phyloP scores from a whole-genome alignment of 169 alveolate species.

The Eimeria praecox region DNA sequence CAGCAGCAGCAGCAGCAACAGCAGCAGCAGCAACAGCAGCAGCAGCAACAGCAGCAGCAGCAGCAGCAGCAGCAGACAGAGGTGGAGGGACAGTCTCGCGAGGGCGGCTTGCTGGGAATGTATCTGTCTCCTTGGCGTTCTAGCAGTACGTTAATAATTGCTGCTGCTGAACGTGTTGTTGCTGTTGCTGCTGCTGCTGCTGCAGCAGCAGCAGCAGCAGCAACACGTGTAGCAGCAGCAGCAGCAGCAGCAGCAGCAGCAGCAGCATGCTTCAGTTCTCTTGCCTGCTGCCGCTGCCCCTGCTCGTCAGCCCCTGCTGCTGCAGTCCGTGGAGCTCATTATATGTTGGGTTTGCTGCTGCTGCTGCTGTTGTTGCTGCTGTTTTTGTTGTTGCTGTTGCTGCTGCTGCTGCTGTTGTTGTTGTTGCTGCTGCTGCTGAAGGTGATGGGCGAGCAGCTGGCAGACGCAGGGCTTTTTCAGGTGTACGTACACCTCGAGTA shows the following conservation, averaged over 20 bases:
- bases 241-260: conserved; percentile 9
- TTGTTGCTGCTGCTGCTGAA: not conserved
- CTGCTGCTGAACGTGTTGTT: not conserved
- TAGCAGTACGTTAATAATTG: not conserved
- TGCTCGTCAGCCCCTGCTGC: not conserved
- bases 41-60: conserved; percentile 22
- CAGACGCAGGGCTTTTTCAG: conserved; percentile 2
- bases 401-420: not conserved
- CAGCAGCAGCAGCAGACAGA: conserved; percentile 10
- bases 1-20: conserved; percentile 23
- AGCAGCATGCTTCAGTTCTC: not conserved
- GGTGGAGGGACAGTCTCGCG: not conserved
- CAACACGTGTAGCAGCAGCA: not conserved
- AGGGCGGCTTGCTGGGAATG: conserved; percentile 36
- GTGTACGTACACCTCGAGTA: not conserved
- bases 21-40: conserved; percentile 20
- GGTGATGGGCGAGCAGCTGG: too few relatives aligned
- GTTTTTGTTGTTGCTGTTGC: not conserved
- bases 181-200: not conserved
- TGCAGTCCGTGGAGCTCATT: not conserved
- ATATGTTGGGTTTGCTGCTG: not conserved
- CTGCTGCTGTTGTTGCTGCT: not conserved
- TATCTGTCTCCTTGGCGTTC: not conserved
- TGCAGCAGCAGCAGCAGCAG: conserved; percentile 1
- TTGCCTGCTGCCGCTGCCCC: not conserved